Evolutionary conservation across 371 early-diverging fungal species (phyloP), one percentile per base, ranked within the genome.

Genomic region (Synchytrium microbalum): DNA sequence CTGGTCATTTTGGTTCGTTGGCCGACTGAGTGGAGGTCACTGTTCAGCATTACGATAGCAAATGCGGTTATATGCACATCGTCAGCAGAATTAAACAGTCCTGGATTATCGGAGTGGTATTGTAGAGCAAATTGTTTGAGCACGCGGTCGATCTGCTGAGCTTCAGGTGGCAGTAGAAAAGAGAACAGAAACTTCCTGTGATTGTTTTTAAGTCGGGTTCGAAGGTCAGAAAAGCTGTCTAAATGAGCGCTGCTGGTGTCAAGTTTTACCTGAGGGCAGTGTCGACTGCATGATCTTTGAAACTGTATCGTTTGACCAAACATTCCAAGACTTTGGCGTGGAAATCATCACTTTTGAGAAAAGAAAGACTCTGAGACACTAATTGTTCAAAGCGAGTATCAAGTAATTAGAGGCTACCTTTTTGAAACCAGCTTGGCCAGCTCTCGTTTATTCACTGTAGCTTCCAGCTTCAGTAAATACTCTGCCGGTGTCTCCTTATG

Each of bases 91-190:
- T 76, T 77, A 46, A 87, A 83, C 54, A 90, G 64, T 33, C 77
- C 81, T 0, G 84, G 80, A 68, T 92, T 92, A 68, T 87, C 85
- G 46, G 74, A 75, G 66, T 87, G 83, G 75, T 92, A 96, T 53
- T 84, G 79, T 65, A 77, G 78, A 28, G 90, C 88, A 82, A 94
- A 96, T 2, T 85, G 82, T 52, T 83, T 84, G 65, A 96, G 78
- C 19, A 95, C 86, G 23, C 95, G 82, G 64, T 95, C 93, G 62
- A 94, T 94, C 65, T 92, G 88, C 74, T 94, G 94, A 32, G 88
- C 81, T 73, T 96, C 96, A 61, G 89, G 88, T 2, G 92, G 92
- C 33, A 96, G 79, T 61, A 83, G 79, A 52, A 92, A 89, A 67
- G 83, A 79, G 56, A 84, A 77, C 54, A 92, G 73, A 46, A 92